Conservation (phyloP, 164 flowering plant species). For the Saururus chinensis region DNA sequence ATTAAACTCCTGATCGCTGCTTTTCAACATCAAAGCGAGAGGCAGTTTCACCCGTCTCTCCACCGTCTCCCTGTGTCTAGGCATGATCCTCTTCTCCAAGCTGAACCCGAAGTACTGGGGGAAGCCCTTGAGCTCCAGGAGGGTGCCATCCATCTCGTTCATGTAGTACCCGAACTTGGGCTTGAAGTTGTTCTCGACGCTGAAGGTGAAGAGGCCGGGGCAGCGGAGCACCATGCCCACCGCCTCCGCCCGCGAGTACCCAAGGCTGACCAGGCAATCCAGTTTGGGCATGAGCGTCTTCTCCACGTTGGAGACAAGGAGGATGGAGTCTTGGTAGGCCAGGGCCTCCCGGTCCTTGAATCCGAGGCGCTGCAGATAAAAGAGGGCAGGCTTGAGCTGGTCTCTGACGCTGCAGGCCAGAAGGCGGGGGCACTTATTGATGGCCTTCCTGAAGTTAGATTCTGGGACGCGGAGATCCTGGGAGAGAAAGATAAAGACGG, state of each 20-base stretch:
- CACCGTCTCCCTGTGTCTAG: constrained; percentile 48
- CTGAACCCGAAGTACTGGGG: constrained; percentile 95
- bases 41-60: constrained; percentile 37
- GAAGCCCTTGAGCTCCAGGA: constrained; percentile 68
- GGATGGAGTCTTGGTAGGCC: constrained; percentile 62
- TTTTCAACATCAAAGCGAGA: constrained; percentile 66
- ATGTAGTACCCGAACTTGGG: constrained; percentile 72
- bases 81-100: constrained; percentile 88
- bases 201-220: constrained; percentile 78
- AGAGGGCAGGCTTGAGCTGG: constrained; percentile 72
- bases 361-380: constrained; percentile 70
- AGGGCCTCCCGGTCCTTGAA: constrained; percentile 47
- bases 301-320: constrained; percentile 83
- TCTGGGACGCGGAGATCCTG: constrained; percentile 62
- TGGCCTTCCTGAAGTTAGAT: constrained; percentile 37
- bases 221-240: constrained; percentile 77
- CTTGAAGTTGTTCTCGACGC: constrained; percentile 72
- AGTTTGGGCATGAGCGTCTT: constrained; percentile 72
- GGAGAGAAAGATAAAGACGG: constrained; percentile 65
- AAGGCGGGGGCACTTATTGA: constrained; percentile 82
- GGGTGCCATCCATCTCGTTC: constrained; percentile 44
- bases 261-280: constrained; percentile 41
- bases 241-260: constrained; percentile 45
- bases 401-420: constrained; percentile 42
- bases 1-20: constrained; percentile 63